A percentile compares a stretch with the other conserved stretches of the same genome.
Evolutionary conservation across 1,284 basidiomycete species (phyloP).

Genomic region (Apiotrichum sp.): DNA sequence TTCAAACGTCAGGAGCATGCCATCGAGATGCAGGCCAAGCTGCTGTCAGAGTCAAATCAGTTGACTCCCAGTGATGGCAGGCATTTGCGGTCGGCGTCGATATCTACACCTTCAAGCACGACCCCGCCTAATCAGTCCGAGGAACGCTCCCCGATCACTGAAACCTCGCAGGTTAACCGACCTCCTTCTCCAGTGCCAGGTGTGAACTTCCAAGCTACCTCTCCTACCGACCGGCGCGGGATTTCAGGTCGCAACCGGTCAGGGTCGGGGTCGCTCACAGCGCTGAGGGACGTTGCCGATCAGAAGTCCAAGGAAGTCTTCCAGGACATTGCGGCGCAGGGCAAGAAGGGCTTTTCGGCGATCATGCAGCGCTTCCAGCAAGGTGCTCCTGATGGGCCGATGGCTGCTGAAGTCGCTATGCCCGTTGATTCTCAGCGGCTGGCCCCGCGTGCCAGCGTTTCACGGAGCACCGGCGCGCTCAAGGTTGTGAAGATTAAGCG

Average conservation of each 20-base stretch:
- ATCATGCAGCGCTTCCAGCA: conserved; percentile 43
- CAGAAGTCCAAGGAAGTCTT: conserved; percentile 42
- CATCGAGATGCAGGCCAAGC: conserved; percentile 42
- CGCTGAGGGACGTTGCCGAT: conserved; percentile 7
- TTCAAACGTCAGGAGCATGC: conserved; percentile 44
- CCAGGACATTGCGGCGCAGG: conserved; percentile 41
- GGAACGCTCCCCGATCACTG: not conserved
- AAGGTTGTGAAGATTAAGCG: conserved; percentile 73
- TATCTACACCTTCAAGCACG: not conserved
- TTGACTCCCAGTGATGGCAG: too few species aligned
- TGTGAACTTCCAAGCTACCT: not conserved
- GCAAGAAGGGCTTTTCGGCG: conserved; percentile 44
- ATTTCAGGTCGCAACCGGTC: conserved; percentile 21
- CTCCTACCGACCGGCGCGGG: not conserved
- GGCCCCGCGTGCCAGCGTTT: not conserved
- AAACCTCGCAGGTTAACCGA: not conserved
- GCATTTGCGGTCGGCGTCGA: not conserved
- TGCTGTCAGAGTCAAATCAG: conserved; percentile 31
- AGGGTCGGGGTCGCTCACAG: conserved; percentile 16
- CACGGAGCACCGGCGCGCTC: conserved; percentile 49
- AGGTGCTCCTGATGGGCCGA: not conserved
- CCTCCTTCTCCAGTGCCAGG: not conserved
- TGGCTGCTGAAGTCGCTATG: not conserved
- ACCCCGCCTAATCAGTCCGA: not conserved
- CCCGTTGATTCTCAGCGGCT: not conserved